Evolutionary conservation across 352 stramenopile genomes (phyloP).

Genomic region (Phytophthora ohioensis): DNA sequence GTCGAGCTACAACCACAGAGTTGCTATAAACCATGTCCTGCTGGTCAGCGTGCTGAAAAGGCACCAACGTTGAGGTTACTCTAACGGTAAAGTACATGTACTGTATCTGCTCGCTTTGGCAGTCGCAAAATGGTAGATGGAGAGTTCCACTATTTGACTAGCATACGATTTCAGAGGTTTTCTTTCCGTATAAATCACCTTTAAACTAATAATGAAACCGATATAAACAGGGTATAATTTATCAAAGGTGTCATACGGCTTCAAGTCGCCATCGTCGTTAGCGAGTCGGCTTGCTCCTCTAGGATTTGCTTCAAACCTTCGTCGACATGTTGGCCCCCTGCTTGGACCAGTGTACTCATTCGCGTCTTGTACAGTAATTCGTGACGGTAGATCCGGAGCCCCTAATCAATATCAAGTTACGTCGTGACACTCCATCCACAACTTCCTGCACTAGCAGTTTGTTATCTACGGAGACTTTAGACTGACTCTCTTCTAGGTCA

Average conservation of each 20-base stretch:
- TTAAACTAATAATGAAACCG: background rate
- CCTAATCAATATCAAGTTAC: background rate
- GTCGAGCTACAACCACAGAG: background rate
- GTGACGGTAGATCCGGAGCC: slow-evolving; percentile 2
- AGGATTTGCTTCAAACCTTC: slow-evolving; percentile 24
- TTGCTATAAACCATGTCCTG: background rate
- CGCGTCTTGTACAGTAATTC: background rate
- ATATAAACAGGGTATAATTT: background rate
- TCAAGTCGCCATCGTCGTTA: slow-evolving; percentile 36
- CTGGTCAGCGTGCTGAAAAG: background rate
- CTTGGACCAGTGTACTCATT: background rate
- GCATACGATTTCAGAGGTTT: background rate
- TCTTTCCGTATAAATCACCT: background rate
- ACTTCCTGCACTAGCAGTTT: background rate
- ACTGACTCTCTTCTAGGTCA: background rate
- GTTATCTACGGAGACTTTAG: background rate
- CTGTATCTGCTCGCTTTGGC: slow-evolving; percentile 1
- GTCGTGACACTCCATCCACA: background rate
- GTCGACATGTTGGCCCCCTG: slow-evolving; percentile 2
- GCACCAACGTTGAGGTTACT: background rate
- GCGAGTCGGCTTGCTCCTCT: slow-evolving; percentile 19
- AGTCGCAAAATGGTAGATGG: slow-evolving; percentile 15
- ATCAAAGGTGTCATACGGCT: slow-evolving; percentile 6
- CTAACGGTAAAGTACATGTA: slow-evolving; percentile 7
- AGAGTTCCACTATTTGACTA: background rate